Base-by-base conservation (phyloP, 2,329 filamentous ascomycete genomes). In the Claviceps cyperi region DNA sequence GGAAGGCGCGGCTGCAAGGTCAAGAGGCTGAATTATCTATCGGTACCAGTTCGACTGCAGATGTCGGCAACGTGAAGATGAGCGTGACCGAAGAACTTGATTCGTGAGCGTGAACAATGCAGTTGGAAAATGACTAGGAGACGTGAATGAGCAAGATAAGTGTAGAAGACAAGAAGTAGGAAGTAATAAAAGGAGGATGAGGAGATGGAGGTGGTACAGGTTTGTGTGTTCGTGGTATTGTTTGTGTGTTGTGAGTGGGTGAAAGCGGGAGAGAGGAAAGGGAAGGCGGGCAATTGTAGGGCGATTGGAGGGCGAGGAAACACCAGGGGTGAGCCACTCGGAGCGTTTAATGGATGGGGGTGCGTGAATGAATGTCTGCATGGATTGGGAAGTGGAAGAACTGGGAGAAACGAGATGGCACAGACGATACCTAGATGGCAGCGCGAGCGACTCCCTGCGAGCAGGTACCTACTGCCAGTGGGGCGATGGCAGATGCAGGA, bases 401-500 rank as follows among this genome's bases (percentile, higher is more conserved):
- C 47, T 51, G 52, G 51, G 47, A 49, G 51, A 38, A 46, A 45
- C 45, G 14, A 17, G 21, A 22, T 15, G 44, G 32, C 28, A 36
- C 6, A 14, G 15, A 48, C 17, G 24, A 14, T 48, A 41, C 46
- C 24, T 4, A 15, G n/a, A 35, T 13, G 22, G 5, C 37, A n/a
- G 32, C 4, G 46, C 22, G 22, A 19, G n/a, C 4, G 3, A 22
- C 9, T 24, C 46, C 24, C 4, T 11, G 8, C 24, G 35, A 38
- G 22, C 24, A 40, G 46, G 38, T 40, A 40, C n/a, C n/a, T 19
- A 28, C 36, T 5, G 46, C 35, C 43, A 43, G 40, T 51, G 40
- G 53, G 51, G 47, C 51, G 52, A 53, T 54, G 58, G 56, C 40
- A 40, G 46, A 19, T 40, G 40, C 40, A 24, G 40, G 43, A 8